These are phyloP conservation scores for Saprolegnia parasitica DNA, from an alignment of 352 stramenopile genomes.

Conservation along the genomic window DNA sequence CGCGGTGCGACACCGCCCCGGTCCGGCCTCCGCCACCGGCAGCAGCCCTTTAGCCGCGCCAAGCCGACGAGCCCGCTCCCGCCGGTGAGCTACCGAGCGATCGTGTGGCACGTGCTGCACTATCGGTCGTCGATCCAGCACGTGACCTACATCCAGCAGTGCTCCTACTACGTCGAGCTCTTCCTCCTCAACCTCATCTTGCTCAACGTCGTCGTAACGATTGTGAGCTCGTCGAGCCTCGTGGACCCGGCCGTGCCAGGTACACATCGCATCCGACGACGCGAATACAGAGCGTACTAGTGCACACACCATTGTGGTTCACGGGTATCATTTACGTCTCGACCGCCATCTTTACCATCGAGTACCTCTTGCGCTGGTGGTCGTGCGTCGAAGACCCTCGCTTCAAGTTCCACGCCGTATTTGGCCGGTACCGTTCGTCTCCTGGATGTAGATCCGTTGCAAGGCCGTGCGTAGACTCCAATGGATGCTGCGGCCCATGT, in stretches of 20 bases:
- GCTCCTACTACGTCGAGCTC: constrained; percentile 62
- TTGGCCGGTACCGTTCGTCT: constrained; percentile 62
- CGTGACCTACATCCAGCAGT: constrained; percentile 52
- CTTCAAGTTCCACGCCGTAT: constrained; percentile 42
- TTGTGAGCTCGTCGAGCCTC: constrained; percentile 41
- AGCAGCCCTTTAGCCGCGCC: background rate
- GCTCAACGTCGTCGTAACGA: constrained; percentile 71
- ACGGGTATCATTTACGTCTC: constrained; percentile 72
- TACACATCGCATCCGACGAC: background rate
- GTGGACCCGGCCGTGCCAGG: constrained; percentile 37
- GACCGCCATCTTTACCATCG: constrained; percentile 63
- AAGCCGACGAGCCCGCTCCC: background rate
- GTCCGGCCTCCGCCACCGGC: background rate
- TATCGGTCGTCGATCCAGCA: constrained; percentile 62
- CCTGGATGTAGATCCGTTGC: too few species aligned
- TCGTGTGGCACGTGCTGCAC: constrained; percentile 67
- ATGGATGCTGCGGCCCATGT: constrained; percentile 79
- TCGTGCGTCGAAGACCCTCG: constrained; percentile 76
- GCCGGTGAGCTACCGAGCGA: background rate
- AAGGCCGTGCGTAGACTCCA: constrained; percentile 54
- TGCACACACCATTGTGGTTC: constrained; percentile 54
- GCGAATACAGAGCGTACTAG: background rate
- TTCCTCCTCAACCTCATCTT: constrained; percentile 69
- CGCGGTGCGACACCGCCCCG: too few species aligned
- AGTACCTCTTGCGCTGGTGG: constrained; percentile 71